Percentiles rank a stretch among this genome's conserved stretches.
Evolutionary conservation across 2,329 filamentous ascomycete species (phyloP).

Genomic region (Triangularia setosa): DNA sequence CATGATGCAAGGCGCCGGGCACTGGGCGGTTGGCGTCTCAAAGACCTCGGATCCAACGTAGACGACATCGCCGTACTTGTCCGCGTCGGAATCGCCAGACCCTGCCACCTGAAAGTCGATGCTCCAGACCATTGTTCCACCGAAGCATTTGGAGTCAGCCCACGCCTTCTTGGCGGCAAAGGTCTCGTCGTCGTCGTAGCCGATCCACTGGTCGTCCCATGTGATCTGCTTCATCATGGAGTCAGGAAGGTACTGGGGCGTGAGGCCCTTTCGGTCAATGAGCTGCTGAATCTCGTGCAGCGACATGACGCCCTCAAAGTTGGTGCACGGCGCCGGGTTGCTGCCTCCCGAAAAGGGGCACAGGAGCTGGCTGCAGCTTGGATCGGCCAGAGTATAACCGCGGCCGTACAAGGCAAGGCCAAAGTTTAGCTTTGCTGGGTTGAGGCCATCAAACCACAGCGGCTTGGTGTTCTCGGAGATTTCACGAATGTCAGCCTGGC

Average conservation of each 20-base stretch:
- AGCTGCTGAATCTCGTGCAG: constrained; percentile 31
- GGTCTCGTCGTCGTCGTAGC: constrained; percentile 26
- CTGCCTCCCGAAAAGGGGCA: constrained; percentile 28
- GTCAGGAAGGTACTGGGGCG: constrained; percentile 16
- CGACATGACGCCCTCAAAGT: constrained; percentile 30
- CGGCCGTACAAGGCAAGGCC: constrained; percentile 47
- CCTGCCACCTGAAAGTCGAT: constrained; percentile 23
- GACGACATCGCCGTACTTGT: background rate
- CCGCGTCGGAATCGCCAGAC: background rate
- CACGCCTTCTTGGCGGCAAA: constrained; percentile 27
- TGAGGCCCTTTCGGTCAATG: constrained; percentile 23
- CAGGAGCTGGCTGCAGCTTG: constrained; percentile 25
- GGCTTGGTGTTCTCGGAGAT: constrained; percentile 35
- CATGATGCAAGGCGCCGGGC: background rate
- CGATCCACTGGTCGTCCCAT: constrained; percentile 29
- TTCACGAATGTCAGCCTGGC: constrained; percentile 41
- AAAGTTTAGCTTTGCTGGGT: constrained; percentile 41
- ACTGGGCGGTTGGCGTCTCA: background rate
- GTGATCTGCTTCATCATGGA: constrained; percentile 29
- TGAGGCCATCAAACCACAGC: constrained; percentile 40
- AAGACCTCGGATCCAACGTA: background rate
- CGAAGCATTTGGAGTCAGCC: constrained; percentile 30
- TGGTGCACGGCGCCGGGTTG: constrained; percentile 30
- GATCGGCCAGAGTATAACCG: constrained; percentile 36
- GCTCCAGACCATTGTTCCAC: constrained; percentile 34